A percentile compares a stretch with the other conserved stretches of the same genome.
Evolutionary conservation across 805 yeast species (phyloP).

Genomic region (Torulaspora franciscae): DNA sequence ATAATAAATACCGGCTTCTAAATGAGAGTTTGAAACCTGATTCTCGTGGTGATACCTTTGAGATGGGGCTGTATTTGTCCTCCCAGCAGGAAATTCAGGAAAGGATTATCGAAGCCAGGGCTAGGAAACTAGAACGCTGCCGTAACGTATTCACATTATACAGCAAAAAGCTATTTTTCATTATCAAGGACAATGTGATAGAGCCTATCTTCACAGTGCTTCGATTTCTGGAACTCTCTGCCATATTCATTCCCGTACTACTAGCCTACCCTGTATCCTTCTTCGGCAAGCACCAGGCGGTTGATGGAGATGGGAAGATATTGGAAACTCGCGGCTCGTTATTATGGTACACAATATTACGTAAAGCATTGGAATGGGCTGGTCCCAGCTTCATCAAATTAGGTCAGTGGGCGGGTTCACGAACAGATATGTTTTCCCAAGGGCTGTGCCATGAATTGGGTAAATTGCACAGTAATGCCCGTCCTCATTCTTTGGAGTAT

Average conservation of each 20-base stretch:
- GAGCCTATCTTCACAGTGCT: constrained; percentile 68
- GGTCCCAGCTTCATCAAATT: constrained; percentile 90
- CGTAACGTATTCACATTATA: constrained; percentile 26
- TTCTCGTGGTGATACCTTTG: constrained; percentile 57
- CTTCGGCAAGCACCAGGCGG: constrained; percentile 26
- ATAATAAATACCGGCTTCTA: constrained; percentile 3
- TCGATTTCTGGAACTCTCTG: constrained; percentile 63
- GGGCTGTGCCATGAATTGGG: constrained; percentile 75
- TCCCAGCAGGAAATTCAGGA: constrained; percentile 53
- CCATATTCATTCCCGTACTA: constrained; percentile 66
- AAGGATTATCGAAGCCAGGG: constrained; percentile 37
- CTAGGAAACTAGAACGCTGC: constrained; percentile 19
- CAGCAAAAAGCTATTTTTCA: constrained; percentile 41
- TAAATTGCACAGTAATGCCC: constrained; percentile 75
- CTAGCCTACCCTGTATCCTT: constrained; percentile 54
- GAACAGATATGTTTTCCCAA: constrained; percentile 85
- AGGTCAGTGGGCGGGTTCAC: constrained; percentile 99
- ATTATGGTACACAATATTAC: constrained; percentile 64
- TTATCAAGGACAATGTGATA: constrained; percentile 48
- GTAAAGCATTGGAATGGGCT: constrained; percentile 68
- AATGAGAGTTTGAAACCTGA: constrained; percentile 36
- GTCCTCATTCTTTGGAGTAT: constrained; percentile 57
- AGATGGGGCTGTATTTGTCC: constrained; percentile 56
- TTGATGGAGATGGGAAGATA: constrained; percentile 13
- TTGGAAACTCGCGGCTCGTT: constrained; percentile 54